Conservation (phyloP, 1,284 basidiomycete genomes). For the Leccinum huronense region DNA sequence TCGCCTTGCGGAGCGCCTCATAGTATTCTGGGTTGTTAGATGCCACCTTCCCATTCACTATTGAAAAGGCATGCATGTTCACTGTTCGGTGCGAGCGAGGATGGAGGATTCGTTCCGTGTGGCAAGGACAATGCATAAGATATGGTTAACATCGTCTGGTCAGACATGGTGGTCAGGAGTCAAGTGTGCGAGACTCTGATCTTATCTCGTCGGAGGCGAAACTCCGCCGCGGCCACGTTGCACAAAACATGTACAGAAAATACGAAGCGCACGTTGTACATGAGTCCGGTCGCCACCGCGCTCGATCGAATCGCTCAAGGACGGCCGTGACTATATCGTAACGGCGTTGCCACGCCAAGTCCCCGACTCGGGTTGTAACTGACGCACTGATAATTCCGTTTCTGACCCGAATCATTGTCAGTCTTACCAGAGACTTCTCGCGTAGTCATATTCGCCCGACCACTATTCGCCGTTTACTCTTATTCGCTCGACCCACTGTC, state of each 20-base stretch:
- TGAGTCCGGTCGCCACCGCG: constrained; percentile 89
- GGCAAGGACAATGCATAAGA: constrained; percentile 54
- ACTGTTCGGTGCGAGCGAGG: constrained; percentile 18
- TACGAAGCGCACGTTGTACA: constrained; percentile 91
- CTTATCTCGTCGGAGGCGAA: constrained; percentile 65
- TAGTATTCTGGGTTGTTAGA: constrained; percentile 46
- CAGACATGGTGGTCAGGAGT: constrained; percentile 33
- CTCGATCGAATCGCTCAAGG: constrained; percentile 91
- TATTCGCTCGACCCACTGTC: too few relatives aligned
- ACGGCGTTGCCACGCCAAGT: too few relatives aligned
- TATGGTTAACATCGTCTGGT: constrained; percentile 39
- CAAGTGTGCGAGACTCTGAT: background rate
- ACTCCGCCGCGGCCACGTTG: constrained; percentile 62
- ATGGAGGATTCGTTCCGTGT: constrained; percentile 20
- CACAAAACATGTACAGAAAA: constrained; percentile 67
- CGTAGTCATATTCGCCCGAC: too few relatives aligned
- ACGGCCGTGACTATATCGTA: constrained; percentile 87
- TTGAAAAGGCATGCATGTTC: constrained; percentile 30
- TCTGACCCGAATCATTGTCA: too few relatives aligned
- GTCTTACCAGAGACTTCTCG: too few relatives aligned
- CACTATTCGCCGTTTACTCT: too few relatives aligned
- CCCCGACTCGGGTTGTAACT: too few relatives aligned
- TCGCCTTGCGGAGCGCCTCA: constrained; percentile 45
- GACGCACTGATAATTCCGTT: too few relatives aligned
- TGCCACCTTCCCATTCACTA: constrained; percentile 22